A percentile compares a stretch with the other conserved stretches of the same genome.
Conservation (phyloP, 73 alveolate species). For the Paramecium biaurelia region DNA sequence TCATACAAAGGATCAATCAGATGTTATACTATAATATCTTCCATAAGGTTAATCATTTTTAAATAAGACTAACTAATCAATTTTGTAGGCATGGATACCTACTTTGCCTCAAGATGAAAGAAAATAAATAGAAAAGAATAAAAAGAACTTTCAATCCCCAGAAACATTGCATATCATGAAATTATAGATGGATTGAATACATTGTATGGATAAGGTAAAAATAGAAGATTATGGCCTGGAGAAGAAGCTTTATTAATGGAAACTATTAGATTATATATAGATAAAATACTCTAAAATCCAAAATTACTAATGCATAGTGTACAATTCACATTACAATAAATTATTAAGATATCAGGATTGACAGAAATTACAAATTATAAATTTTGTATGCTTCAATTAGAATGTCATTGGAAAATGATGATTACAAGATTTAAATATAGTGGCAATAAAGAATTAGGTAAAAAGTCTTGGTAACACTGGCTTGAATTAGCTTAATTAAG, state of each 20-base stretch:
- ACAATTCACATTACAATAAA: neutral
- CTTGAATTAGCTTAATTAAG: neutral
- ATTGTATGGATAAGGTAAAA: conserved; percentile 47
- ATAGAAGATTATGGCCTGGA: conserved; percentile 58
- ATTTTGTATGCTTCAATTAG: neutral
- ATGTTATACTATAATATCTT: conserved; percentile 16
- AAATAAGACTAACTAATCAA: neutral
- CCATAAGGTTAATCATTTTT: neutral
- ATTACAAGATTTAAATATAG: conserved; percentile 45
- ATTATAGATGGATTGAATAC: conserved; percentile 29
- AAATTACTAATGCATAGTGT: neutral
- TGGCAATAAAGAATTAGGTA: neutral
- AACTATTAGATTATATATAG: conserved; percentile 30
- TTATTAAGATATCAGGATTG: neutral
- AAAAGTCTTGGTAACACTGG: neutral
- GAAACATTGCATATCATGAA: neutral
- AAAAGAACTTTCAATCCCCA: conserved; percentile 29
- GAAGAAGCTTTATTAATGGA: conserved; percentile 58
- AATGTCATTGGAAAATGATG: conserved; percentile 61
- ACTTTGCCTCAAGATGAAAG: conserved; percentile 48
- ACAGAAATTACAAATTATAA: neutral
- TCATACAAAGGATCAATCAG: conserved; percentile 53
- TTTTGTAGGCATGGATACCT: conserved; percentile 10
- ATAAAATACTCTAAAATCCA: neutral
- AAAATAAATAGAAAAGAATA: conserved; percentile 35